phyloP scores from a whole-genome alignment of 2,329 filamentous ascomycete species.

The Dactylonectria estremocensis region DNA sequence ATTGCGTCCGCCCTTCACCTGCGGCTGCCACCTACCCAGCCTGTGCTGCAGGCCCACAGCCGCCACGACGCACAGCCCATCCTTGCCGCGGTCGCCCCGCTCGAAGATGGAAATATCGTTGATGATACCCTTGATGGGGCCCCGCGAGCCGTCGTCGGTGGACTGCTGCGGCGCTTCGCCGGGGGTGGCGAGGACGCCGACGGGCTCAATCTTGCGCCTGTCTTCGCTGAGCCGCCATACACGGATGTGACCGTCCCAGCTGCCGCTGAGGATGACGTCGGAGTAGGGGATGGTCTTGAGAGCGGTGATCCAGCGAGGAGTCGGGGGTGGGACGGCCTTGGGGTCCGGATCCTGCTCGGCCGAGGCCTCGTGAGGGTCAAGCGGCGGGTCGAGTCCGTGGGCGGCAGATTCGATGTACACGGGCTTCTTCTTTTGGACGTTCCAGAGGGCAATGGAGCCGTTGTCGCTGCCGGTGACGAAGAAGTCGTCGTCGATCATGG shows the following conservation, averaged over 20 bases:
- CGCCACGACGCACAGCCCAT: constrained; percentile 87
- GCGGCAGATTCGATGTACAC: constrained; percentile 84
- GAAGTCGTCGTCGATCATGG: constrained; percentile 88
- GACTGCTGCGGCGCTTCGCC: constrained; percentile 40
- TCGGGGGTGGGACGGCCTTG: constrained; percentile 72
- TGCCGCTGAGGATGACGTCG: constrained; percentile 90
- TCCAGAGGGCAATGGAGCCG: constrained; percentile 89
- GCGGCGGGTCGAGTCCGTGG: constrained; percentile 85
- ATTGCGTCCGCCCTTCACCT: constrained; percentile 75
- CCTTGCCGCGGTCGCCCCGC: constrained; percentile 81
- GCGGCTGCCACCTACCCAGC: constrained; percentile 84
- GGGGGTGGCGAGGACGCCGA: constrained; percentile 75
- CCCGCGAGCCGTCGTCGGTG: constrained; percentile 50
- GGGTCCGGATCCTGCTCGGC: constrained; percentile 78
- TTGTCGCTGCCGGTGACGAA: constrained; percentile 97
- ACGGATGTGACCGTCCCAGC: constrained; percentile 89
- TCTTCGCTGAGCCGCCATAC: constrained; percentile 90
- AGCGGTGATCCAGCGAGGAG: constrained; percentile 92
- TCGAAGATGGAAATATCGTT: constrained; percentile 94
- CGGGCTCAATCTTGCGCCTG: constrained; percentile 81
- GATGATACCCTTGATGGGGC: constrained; percentile 79
- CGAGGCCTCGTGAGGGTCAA: constrained; percentile 78
- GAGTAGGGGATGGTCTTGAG: constrained; percentile 89
- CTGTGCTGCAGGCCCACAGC: constrained; percentile 90
- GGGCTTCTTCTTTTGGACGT: constrained; percentile 93